phyloP scores from a whole-genome alignment of 2,329 filamentous ascomycete species.

The Ophiostoma sp. region DNA sequence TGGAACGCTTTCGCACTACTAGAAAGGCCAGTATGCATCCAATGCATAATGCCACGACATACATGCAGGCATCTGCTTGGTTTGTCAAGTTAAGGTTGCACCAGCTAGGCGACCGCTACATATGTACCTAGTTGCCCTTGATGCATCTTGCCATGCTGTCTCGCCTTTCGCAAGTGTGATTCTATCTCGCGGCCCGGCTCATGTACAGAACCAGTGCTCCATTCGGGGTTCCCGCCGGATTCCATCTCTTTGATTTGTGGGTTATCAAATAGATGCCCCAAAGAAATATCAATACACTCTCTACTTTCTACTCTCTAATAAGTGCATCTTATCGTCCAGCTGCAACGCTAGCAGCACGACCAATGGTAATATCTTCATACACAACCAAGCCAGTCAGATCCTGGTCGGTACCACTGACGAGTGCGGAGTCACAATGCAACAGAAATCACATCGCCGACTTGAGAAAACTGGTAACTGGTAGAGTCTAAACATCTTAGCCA shows the following conservation, averaged over 20 bases:
- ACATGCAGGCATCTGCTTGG: background rate
- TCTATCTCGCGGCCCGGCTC: too few relatives aligned
- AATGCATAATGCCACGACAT: slow-evolving; percentile 2
- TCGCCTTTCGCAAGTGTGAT: background rate
- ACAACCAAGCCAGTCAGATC: background rate
- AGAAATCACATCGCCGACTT: background rate
- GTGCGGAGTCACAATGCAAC: background rate
- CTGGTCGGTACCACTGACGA: background rate
- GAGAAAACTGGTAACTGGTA: background rate
- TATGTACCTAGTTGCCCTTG: background rate
- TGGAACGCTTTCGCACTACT: background rate
- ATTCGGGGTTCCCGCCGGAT: too few relatives aligned
- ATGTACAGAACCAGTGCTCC: too few relatives aligned
- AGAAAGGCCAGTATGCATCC: background rate
- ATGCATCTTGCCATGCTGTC: background rate
- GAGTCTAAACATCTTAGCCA: background rate
- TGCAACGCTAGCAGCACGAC: background rate
- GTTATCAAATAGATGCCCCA: too few relatives aligned
- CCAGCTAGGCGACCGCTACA: background rate
- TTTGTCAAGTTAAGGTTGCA: background rate
- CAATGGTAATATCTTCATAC: background rate
- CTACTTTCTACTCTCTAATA: too few relatives aligned
- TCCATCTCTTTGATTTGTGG: too few relatives aligned
- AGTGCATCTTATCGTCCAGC: background rate
- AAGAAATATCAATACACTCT: too few relatives aligned